Evolutionary conservation across 495 filamentous ascomycete species (phyloP).

Genomic region (Penicillium soppii): DNA sequence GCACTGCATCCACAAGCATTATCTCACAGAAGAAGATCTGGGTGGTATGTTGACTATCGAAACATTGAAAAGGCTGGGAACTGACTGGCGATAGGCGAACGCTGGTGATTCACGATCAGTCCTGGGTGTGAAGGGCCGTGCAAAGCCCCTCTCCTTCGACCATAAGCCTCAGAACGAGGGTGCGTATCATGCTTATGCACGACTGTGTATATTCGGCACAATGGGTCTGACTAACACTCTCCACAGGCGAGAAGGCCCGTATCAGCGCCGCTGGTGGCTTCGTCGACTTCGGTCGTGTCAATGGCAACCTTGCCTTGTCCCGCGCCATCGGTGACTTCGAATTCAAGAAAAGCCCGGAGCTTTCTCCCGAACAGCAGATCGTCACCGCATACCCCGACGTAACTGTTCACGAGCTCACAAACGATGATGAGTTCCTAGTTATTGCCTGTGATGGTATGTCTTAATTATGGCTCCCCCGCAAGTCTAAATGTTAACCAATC

Average conservation of each 20-base stretch:
- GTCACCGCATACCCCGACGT: constrained; percentile 97
- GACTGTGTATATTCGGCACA: constrained; percentile 1
- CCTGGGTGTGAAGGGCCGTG: constrained; percentile 90
- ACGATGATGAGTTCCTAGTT: constrained; percentile 96
- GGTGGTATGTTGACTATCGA: constrained; percentile 64
- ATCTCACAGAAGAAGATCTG: constrained; percentile 90
- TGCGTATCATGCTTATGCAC: constrained; percentile 30
- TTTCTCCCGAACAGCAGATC: constrained; percentile 95
- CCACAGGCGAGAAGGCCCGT: constrained; percentile 86
- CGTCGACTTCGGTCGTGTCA: constrained; percentile 97
- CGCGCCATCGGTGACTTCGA: constrained; percentile 98
- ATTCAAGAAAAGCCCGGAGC: constrained; percentile 98
- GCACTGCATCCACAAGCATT: constrained; percentile 87
- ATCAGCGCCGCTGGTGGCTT: constrained; percentile 96
- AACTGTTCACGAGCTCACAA: constrained; percentile 78
- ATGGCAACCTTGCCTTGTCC: constrained; percentile 96
- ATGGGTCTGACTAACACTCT: constrained; percentile 14
- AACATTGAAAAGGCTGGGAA: background rate
- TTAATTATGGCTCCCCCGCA: background rate
- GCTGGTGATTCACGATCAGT: constrained; percentile 94
- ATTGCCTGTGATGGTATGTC: constrained; percentile 92
- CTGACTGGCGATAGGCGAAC: constrained; percentile 67
- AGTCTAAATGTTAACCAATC: background rate
- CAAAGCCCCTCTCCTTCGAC: constrained; percentile 95
- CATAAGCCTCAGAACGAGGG: constrained; percentile 99